Percentiles rank a stretch among this genome's conserved stretches.
These are phyloP conservation scores for Ophiosphaerella herpotricha DNA, from an alignment of 2,329 filamentous ascomycete genomes.

Conservation along the genomic window DNA sequence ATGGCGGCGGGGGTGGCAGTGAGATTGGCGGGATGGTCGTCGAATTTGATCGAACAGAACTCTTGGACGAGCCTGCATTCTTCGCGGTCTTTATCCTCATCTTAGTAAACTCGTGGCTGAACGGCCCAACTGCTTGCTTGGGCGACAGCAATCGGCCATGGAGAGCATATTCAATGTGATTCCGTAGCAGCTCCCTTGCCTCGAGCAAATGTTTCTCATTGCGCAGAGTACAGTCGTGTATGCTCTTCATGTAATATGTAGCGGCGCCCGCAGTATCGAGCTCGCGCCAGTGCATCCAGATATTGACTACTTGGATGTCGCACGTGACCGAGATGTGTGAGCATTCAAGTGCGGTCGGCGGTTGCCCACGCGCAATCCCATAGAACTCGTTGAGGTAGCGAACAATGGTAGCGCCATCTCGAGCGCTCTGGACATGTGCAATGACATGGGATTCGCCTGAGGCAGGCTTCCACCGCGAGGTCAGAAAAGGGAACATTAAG, in stretches of 20 bases:
- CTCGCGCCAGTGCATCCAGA: slow-evolving; percentile 14
- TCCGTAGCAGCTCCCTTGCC: slow-evolving; percentile 12
- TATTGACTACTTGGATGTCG: slow-evolving; percentile 10
- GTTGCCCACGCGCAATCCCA: slow-evolving; percentile 1
- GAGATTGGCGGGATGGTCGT: background rate
- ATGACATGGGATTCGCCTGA: slow-evolving; percentile 4
- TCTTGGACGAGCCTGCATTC: background rate
- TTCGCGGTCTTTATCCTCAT: slow-evolving; percentile 7
- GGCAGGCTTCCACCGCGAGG: slow-evolving; percentile 6
- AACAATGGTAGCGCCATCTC: slow-evolving; percentile 7
- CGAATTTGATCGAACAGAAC: background rate
- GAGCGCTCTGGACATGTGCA: slow-evolving; percentile 5
- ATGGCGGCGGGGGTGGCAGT: slow-evolving; percentile 6
- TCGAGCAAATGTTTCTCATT: slow-evolving; percentile 9
- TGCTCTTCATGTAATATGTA: slow-evolving; percentile 15
- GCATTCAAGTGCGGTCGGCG: slow-evolving; percentile 9
- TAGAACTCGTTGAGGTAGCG: slow-evolving; percentile 13
- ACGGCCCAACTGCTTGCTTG: slow-evolving; percentile 6
- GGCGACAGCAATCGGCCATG: slow-evolving; percentile 6
- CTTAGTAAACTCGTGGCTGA: slow-evolving; percentile 5
- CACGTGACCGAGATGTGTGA: slow-evolving; percentile 10
- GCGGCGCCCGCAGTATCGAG: slow-evolving; percentile 4
- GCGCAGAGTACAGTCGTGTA: slow-evolving; percentile 11
- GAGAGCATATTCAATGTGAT: slow-evolving; percentile 12
- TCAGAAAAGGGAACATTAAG: slow-evolving; percentile 1